Evolutionary conservation across 768 basidiomycete genomes (phyloP).

Genomic region (Panaeolus papilionaceus): DNA sequence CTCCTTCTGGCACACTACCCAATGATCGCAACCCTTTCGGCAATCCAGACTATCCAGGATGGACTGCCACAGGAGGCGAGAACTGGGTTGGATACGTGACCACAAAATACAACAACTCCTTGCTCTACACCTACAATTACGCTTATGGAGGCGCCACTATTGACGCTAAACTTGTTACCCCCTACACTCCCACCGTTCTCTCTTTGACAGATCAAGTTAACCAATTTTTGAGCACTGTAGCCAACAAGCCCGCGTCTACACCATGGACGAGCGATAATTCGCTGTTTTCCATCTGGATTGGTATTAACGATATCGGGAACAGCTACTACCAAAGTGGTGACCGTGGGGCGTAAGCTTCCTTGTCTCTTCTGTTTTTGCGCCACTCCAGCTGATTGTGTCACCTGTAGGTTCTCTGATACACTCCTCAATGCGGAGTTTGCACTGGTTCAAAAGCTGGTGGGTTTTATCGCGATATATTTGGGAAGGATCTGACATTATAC

Average conservation of each 20-base stretch:
- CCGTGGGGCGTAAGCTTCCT: slow-evolving; percentile 49
- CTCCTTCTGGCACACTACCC: slow-evolving; percentile 44
- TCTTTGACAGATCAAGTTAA: slow-evolving; percentile 68
- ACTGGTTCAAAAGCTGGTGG: slow-evolving; percentile 53
- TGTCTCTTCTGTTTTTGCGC: background rate
- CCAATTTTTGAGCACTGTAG: slow-evolving; percentile 55
- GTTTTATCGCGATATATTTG: slow-evolving; percentile 22
- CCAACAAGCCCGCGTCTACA: slow-evolving; percentile 52
- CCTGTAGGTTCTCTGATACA: slow-evolving; percentile 47
- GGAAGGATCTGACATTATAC: too few relatives aligned
- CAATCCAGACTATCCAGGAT: slow-evolving; percentile 61
- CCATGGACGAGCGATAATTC: slow-evolving; percentile 64
- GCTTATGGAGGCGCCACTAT: slow-evolving; percentile 77
- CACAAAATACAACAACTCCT: slow-evolving; percentile 56
- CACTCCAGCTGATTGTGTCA: background rate
- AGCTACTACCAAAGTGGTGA: slow-evolving; percentile 55
- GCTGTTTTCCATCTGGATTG: slow-evolving; percentile 74
- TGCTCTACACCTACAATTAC: slow-evolving; percentile 66
- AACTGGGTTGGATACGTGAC: slow-evolving; percentile 69
- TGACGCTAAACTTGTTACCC: slow-evolving; percentile 59
- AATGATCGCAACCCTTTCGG: slow-evolving; percentile 54
- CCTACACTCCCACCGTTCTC: slow-evolving; percentile 56
- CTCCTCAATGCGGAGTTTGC: slow-evolving; percentile 58
- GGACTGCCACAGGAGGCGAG: slow-evolving; percentile 57
- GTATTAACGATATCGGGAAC: slow-evolving; percentile 74